A percentile compares a stretch with the other conserved stretches of the same genome.
Evolutionary conservation across 202 grass and related monocot species (phyloP).

Genomic region (Bolboschoenoplectus hybrid): DNA sequence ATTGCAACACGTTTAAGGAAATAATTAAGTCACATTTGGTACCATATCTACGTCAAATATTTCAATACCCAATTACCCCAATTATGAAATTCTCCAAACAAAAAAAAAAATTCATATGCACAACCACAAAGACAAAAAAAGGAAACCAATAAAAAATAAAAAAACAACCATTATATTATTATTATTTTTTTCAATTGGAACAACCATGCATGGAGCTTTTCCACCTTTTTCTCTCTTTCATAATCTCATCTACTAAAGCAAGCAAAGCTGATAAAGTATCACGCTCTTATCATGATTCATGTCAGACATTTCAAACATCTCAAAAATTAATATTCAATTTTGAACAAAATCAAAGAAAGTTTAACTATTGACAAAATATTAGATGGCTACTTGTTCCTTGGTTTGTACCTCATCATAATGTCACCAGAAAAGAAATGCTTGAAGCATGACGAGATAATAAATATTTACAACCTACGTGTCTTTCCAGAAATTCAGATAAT

Average conservation of each 20-base stretch:
- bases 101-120: not conserved
- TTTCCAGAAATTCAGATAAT: conserved; percentile 17
- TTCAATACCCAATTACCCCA: conserved; percentile 4
- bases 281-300: conserved; percentile 38
- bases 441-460: not conserved
- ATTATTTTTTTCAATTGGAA: not conserved
- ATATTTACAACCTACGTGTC: not conserved
- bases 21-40: not conserved
- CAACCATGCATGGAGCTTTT: conserved; percentile 19
- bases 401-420: not conserved
- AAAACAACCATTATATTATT: not conserved
- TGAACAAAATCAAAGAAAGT: not conserved
- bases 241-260: conserved; percentile 37
- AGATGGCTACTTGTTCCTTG: not conserved
- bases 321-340: conserved; percentile 8
- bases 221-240: conserved; percentile 13
- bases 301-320: conserved; percentile 30
- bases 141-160: not conserved
- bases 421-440: not conserved
- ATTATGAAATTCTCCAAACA: not conserved
- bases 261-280: conserved; percentile 36
- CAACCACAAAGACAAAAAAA: not conserved
- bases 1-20: conserved; percentile 14
- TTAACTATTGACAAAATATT: not conserved
- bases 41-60: conserved; percentile 14